A percentile compares a stretch with the other conserved stretches of the same genome.
These are phyloP conservation scores for Paraconiothyrium sp. DNA, from an alignment of 2,329 filamentous ascomycete genomes.

Conservation along the genomic window DNA sequence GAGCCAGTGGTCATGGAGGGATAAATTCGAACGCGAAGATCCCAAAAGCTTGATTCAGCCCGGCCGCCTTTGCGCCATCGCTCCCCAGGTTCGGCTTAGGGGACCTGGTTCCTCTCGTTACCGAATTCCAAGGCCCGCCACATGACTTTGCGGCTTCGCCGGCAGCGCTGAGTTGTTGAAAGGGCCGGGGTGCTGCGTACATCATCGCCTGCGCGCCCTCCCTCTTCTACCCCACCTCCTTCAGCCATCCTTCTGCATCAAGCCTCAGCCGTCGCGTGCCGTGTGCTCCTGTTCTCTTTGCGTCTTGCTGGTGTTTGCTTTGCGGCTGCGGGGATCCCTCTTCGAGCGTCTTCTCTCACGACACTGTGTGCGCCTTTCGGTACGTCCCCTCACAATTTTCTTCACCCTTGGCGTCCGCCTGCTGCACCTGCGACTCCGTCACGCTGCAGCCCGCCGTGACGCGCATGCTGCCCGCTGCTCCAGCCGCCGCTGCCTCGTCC, in stretches of 20 bases:
- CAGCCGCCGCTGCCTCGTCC: not conserved
- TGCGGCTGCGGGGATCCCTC: constrained; percentile 11
- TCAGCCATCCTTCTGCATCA: constrained; percentile 11
- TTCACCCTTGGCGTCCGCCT: constrained; percentile 20
- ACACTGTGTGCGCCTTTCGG: constrained; percentile 6
- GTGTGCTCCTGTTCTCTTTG: constrained; percentile 15
- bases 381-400: constrained; percentile 20
- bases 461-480: constrained; percentile 1
- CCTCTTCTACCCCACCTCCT: constrained; percentile 17
- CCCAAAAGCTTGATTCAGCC: constrained; percentile 49
- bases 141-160: constrained; percentile 36
- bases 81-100: constrained; percentile 21
- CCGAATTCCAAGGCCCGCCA: constrained; percentile 33
- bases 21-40: constrained; percentile 36
- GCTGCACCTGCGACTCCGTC: constrained; percentile 7
- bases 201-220: constrained; percentile 14
- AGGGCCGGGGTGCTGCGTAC: constrained; percentile 29
- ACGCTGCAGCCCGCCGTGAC: constrained; percentile 9
- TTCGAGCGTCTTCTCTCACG: constrained; percentile 6
- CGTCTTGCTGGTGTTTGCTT: constrained; percentile 17
- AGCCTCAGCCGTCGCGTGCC: constrained; percentile 14
- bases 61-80: constrained; percentile 26
- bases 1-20: constrained; percentile 35
- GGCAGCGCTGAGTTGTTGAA: constrained; percentile 33
- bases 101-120: constrained; percentile 20